Evolutionary conservation across 2,329 filamentous ascomycete species (phyloP), one percentile per base, ranked within the genome.

Genomic region (Pseudocercospora fijiensis): DNA sequence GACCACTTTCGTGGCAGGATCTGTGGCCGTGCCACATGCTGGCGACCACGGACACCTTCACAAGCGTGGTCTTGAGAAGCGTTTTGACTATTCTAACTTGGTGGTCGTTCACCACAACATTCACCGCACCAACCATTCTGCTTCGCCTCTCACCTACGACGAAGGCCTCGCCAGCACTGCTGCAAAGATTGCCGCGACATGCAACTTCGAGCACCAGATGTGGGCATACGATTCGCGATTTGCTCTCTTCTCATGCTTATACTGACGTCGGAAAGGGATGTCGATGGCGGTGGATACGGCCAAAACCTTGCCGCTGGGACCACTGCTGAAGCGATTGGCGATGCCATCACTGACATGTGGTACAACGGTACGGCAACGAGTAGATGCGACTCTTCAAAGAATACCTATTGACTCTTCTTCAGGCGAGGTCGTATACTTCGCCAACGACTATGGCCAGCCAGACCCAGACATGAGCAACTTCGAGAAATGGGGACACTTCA

Each of bases 271-370:
- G 13, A 70, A 47, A 86, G 84, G 71, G 75, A 79, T 27, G 80
- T 85, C 49, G 86, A 85, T 66, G 82, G 80, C 52, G 86, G 86
- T 60, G 82, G 83, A 49, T 95, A 94, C 74, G 94, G 94, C n/a
- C 94, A 98, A 80, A 98, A 97, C 84, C 88, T 97, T 62, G 93
- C 90, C 73, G 87, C 88, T 64, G 82, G 87, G 66, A 82, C 85
- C 66, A 74, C 77, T 1, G 76, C 78, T 24, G 78, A 76, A 64
- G 83, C 86, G 41, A 81, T 90, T 65, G 86, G 86, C 60, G 81
- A 84, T 67, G 86, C 88, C 69, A 87, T 93, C 74, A 90, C 87
- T 72, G 85, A 92, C 76, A 83, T 88, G 80, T 96, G 94, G 91
- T 96, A 96, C 84, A 90, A 93, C 76, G 85, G 37, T 41, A 41